Conservation (phyloP, 441 rosid genomes). For the Corymbia citriodora region DNA sequence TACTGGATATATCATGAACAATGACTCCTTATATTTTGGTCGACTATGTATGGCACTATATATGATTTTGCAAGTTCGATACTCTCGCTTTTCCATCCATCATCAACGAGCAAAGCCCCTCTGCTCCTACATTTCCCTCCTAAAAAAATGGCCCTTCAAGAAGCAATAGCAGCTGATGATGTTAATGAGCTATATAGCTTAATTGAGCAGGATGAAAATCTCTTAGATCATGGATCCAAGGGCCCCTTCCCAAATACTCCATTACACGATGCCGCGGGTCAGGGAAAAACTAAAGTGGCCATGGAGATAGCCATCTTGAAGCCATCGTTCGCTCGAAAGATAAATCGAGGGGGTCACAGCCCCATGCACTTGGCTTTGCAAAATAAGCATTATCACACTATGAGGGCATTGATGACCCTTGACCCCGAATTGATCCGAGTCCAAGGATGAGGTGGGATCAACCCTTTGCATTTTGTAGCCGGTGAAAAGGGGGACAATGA, state of each 20-base stretch:
- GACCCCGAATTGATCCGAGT: background rate
- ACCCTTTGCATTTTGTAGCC: background rate
- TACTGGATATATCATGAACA: too few relatives aligned
- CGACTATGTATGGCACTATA: too few relatives aligned
- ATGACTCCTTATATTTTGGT: background rate
- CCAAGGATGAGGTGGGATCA: rapidly evolving
- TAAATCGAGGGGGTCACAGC: too few relatives aligned
- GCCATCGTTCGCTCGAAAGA: background rate
- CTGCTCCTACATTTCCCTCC: background rate
- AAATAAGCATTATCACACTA: background rate
- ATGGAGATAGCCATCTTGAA: background rate
- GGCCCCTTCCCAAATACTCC: background rate
- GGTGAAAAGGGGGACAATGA: background rate
- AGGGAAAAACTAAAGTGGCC: background rate
- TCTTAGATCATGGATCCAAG: background rate
- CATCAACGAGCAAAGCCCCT: background rate
- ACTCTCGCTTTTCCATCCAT: too few relatives aligned
- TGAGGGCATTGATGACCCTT: background rate
- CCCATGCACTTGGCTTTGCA: background rate
- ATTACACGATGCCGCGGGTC: background rate
- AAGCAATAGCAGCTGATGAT: background rate
- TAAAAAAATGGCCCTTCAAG: background rate
- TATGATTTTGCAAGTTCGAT: too few relatives aligned
- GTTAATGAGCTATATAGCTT: background rate
- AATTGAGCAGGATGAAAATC: background rate